These are phyloP conservation scores for Cydonia oblonga DNA, from an alignment of 331 rosid species.

Conservation along the genomic window DNA sequence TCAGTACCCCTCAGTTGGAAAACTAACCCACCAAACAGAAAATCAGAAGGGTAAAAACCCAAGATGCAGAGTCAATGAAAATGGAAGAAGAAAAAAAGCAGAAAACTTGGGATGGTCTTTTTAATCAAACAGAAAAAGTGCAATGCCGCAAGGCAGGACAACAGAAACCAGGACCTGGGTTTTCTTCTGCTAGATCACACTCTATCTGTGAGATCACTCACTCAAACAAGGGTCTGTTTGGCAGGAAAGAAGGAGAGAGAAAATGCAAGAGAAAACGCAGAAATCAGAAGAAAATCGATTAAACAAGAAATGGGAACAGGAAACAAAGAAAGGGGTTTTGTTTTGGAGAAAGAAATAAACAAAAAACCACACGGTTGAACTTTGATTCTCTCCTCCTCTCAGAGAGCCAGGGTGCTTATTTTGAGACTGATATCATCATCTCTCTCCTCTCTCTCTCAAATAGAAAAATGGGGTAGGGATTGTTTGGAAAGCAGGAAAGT, in stretches of 20 bases:
- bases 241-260: slow-evolving; percentile 4
- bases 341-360: not conserved
- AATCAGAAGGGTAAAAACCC: not conserved
- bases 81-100: not conserved
- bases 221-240: not conserved
- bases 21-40: not conserved
- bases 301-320: not conserved
- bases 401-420: slow-evolving; percentile 9
- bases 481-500: slow-evolving; percentile 10
- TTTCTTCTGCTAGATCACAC: not conserved
- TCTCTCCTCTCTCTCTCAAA: not conserved
- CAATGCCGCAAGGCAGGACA: not conserved
- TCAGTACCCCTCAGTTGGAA: not conserved
- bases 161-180: not conserved
- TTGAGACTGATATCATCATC: slow-evolving; percentile 18
- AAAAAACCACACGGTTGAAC: slow-evolving; percentile 16
- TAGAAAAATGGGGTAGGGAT: not conserved
- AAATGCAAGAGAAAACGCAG: not conserved
- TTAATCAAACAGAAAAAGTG: not conserved
- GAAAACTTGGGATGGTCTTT: not conserved
- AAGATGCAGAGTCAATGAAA: not conserved
- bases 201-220: not conserved
- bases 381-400: not conserved
- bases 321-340: not conserved
- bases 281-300: not conserved